Percentiles rank a stretch among this genome's conserved stretches.
phyloP scores from a whole-genome alignment of 495 filamentous ascomycete species.

The Aspergillus haitiensis region DNA sequence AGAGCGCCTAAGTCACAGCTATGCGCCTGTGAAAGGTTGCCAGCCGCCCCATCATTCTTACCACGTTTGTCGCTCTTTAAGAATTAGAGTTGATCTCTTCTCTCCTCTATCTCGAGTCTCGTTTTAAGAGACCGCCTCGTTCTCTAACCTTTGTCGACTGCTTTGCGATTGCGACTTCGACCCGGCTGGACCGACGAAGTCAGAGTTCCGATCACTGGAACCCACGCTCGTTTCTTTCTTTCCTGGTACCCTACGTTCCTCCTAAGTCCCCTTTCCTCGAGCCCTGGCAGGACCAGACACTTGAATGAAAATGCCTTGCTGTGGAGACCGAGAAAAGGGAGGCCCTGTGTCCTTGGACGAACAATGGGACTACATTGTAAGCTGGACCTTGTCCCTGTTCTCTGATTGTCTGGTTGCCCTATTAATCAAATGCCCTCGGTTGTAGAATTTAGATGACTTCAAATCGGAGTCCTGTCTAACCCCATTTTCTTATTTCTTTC shows the following conservation, averaged over 20 bases:
- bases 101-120: slow-evolving; percentile 15
- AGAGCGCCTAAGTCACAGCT: slow-evolving; percentile 16
- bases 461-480: slow-evolving; percentile 73
- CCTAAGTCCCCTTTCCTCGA: slow-evolving; percentile 11
- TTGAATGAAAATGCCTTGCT: slow-evolving; percentile 65
- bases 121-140: slow-evolving; percentile 4
- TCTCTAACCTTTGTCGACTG: slow-evolving; percentile 7
- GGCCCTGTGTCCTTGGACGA: slow-evolving; percentile 71
- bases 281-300: slow-evolving; percentile 39
- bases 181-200: slow-evolving; percentile 49
- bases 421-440: not conserved
- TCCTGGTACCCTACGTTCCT: slow-evolving; percentile 14
- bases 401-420: not conserved
- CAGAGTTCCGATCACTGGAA: slow-evolving; percentile 8
- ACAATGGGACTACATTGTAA: slow-evolving; percentile 93
- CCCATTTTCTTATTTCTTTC: slow-evolving; percentile 77
- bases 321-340: slow-evolving; percentile 64
- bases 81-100: slow-evolving; percentile 11
- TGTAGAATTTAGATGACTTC: slow-evolving; percentile 88
- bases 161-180: slow-evolving; percentile 34
- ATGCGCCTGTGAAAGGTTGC: slow-evolving; percentile 21
- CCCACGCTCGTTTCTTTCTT: slow-evolving; percentile 1
- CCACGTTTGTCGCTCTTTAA: slow-evolving; percentile 23
- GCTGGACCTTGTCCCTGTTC: slow-evolving; percentile 27
- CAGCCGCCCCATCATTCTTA: slow-evolving; percentile 16